Evolutionary conservation across 805 yeast genomes (phyloP).

Genomic region (Metschnikowia kunwiensis): DNA sequence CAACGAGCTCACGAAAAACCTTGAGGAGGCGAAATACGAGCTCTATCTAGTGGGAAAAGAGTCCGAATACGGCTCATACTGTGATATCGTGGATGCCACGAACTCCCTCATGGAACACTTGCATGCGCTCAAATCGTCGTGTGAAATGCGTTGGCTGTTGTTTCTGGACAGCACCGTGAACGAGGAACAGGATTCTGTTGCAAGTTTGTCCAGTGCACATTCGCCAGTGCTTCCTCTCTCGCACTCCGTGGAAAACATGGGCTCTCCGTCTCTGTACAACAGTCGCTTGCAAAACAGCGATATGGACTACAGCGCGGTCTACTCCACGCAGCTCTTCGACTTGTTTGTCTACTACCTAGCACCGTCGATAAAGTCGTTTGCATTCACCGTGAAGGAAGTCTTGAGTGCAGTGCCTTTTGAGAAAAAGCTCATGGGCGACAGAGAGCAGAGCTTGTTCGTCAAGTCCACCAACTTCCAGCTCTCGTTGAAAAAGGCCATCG

Average conservation of each 20-base stretch:
- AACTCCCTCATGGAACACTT: conserved; percentile 52
- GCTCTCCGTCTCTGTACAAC: conserved; percentile 8
- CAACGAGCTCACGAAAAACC: conserved; percentile 33
- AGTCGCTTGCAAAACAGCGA: conserved; percentile 21
- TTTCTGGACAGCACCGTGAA: conserved; percentile 29
- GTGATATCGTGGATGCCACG: conserved; percentile 49
- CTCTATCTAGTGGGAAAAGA: conserved; percentile 53
- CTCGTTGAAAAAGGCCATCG: conserved; percentile 51
- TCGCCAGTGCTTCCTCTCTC: conserved; percentile 22
- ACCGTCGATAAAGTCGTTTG: conserved; percentile 67
- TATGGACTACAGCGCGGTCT: conserved; percentile 23
- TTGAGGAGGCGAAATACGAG: conserved; percentile 65
- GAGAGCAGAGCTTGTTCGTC: conserved; percentile 31
- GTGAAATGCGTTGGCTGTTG: conserved; percentile 62
- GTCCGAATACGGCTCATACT: conserved; percentile 45
- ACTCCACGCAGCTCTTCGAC: conserved; percentile 52
- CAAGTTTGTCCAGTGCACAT: conserved; percentile 26
- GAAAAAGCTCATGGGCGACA: conserved; percentile 18
- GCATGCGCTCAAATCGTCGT: conserved; percentile 66
- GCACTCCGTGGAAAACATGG: conserved; percentile 29
- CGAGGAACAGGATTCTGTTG: conserved; percentile 17
- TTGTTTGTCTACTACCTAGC: conserved; percentile 66
- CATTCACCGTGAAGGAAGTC: conserved; percentile 60
- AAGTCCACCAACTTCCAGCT: conserved; percentile 42
- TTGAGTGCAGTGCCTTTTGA: conserved; percentile 59